Evolutionary conservation across 768 basidiomycete genomes (phyloP).

Genomic region (Thelephora aurantiotincta): DNA sequence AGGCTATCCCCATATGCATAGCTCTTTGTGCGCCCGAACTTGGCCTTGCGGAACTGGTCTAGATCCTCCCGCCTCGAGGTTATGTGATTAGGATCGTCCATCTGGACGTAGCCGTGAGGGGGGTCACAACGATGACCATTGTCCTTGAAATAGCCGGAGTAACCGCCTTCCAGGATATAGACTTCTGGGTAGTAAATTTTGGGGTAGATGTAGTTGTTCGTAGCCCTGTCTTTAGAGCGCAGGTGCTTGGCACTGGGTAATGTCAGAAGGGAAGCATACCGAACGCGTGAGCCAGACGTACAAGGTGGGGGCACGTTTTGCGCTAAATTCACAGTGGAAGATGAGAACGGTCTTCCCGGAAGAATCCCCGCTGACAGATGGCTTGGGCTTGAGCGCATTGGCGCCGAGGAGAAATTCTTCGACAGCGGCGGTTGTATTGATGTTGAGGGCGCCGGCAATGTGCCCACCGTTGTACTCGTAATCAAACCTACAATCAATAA

Average conservation of each 20-base stretch:
- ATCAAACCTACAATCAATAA: conserved; percentile 96
- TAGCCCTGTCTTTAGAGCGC: conserved; percentile 75
- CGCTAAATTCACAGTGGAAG: conserved; percentile 98
- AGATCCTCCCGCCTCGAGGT: conserved; percentile 73
- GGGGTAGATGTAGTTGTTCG: conserved; percentile 85
- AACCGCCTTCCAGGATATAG: conserved; percentile 94
- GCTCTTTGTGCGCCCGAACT: conserved; percentile 82
- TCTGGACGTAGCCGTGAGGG: conserved; percentile 60
- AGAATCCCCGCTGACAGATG: conserved; percentile 62
- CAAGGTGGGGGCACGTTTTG: conserved; percentile 93
- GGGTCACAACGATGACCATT: conserved; percentile 66
- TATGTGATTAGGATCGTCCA: conserved; percentile 87
- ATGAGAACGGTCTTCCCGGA: conserved; percentile 73
- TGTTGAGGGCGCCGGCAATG: conserved; percentile 81
- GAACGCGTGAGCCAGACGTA: conserved; percentile 24
- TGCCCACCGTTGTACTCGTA: conserved; percentile 95
- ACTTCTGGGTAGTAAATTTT: conserved; percentile 92
- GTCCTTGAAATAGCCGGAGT: conserved; percentile 71
- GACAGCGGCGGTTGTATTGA: conserved; percentile 67
- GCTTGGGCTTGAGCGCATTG: conserved; percentile 38
- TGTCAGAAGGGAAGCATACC: not conserved
- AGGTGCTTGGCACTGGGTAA: conserved; percentile 75
- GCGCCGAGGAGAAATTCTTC: conserved; percentile 68
- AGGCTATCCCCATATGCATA: conserved; percentile 79
- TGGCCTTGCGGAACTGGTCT: conserved; percentile 81